Evolutionary conservation across 2,329 filamentous ascomycete species (phyloP).

Genomic region (Pezicula neosporulosa): DNA sequence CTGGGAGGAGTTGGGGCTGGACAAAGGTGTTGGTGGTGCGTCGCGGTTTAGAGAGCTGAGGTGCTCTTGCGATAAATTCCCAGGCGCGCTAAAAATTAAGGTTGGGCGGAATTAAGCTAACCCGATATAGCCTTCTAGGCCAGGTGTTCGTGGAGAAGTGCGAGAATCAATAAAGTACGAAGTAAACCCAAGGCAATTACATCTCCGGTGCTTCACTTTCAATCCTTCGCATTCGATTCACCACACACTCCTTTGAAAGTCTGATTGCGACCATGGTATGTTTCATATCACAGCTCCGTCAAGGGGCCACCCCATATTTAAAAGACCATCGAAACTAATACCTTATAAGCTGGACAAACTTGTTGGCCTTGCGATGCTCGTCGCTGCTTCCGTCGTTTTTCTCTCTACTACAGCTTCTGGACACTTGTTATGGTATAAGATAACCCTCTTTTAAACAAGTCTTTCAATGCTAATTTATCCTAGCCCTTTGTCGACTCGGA

Average conservation of each 20-base stretch:
- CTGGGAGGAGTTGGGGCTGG: neutral
- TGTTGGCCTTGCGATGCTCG: constrained; percentile 72
- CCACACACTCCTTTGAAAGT: constrained; percentile 24
- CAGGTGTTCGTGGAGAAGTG: neutral
- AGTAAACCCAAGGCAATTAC: neutral
- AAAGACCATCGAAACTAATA: constrained; percentile 10
- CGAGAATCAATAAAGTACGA: no score
- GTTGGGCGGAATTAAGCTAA: neutral
- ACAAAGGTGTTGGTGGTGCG: neutral
- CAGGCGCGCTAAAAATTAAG: no score
- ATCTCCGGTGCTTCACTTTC: constrained; percentile 3
- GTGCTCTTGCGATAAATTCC: neutral
- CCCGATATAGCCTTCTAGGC: neutral
- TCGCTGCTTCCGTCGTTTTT: constrained; percentile 69
- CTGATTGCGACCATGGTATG: constrained; percentile 29
- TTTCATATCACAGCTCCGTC: neutral
- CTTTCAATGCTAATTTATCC: constrained; percentile 10
- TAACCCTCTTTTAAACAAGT: constrained; percentile 1
- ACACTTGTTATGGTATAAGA: constrained; percentile 85
- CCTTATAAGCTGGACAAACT: constrained; percentile 79
- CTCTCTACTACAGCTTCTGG: constrained; percentile 95
- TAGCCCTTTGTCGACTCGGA: constrained; percentile 96
- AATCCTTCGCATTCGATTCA: constrained; percentile 13
- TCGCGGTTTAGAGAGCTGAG: constrained; percentile 4
- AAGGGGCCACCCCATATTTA: neutral